A percentile compares a stretch with the other conserved stretches of the same genome.
phyloP scores from a whole-genome alignment of 495 filamentous ascomycete genomes.

The Usnea hakonensis region DNA sequence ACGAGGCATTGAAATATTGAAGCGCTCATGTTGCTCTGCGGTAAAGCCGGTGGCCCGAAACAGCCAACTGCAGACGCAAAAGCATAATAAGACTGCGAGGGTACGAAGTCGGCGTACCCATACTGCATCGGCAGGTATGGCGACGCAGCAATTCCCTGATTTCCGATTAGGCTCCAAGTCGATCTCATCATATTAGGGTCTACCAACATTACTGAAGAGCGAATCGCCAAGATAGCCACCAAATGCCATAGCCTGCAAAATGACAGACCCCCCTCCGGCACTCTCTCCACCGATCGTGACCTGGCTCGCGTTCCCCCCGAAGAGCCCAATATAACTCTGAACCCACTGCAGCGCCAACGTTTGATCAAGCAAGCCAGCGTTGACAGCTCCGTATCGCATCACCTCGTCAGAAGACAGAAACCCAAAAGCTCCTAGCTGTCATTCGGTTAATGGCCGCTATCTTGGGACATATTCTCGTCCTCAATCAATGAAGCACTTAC shows the following conservation, averaged over 20 bases:
- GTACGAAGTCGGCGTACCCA: slow-evolving; percentile 43
- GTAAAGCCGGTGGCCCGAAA: slow-evolving; percentile 17
- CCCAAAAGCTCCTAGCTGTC: slow-evolving; percentile 52
- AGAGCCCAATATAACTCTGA: slow-evolving; percentile 42
- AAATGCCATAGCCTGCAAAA: slow-evolving; percentile 46
- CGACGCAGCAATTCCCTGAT: slow-evolving; percentile 37
- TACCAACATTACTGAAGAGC: slow-evolving; percentile 33
- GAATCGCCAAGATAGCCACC: slow-evolving; percentile 36
- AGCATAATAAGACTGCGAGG: slow-evolving; percentile 47
- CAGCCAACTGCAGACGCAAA: slow-evolving; percentile 51
- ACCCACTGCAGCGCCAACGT: slow-evolving; percentile 47
- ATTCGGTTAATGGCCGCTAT: slow-evolving; percentile 40
- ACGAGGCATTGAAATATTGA: slow-evolving; percentile 52
- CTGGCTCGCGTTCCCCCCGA: slow-evolving; percentile 45
- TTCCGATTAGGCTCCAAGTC: neutral
- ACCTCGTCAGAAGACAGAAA: slow-evolving; percentile 49
- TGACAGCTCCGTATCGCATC: slow-evolving; percentile 44
- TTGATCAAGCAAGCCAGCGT: slow-evolving; percentile 43
- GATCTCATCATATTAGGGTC: neutral
- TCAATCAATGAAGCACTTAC: slow-evolving; percentile 33
- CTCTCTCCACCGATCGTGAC: slow-evolving; percentile 49
- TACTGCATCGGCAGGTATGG: slow-evolving; percentile 46
- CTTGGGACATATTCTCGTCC: slow-evolving; percentile 26
- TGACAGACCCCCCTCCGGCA: slow-evolving; percentile 45
- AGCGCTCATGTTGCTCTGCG: slow-evolving; percentile 23